Conservation (phyloP, 2,329 filamentous ascomycete species). For the Chrysoporthe austroafricana region DNA sequence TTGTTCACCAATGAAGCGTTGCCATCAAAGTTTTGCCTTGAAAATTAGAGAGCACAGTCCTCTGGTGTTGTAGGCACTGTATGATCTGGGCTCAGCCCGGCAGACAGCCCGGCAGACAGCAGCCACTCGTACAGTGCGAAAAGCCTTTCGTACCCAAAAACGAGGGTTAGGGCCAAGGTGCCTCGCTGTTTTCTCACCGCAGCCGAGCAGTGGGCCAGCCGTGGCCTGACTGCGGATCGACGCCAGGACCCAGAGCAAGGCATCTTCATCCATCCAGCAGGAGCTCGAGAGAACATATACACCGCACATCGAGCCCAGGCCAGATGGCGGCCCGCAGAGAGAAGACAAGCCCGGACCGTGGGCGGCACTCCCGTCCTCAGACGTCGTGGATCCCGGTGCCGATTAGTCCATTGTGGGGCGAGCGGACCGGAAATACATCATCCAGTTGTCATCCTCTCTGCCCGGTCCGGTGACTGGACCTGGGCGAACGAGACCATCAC, state of each 20-base stretch:
- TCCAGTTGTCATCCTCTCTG: background rate
- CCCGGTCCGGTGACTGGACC: background rate
- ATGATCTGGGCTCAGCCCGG: background rate
- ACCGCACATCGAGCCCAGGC: too few species aligned
- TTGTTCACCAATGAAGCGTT: background rate
- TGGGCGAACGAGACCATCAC: background rate
- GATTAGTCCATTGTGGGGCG: background rate
- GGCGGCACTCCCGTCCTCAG: constrained; percentile 17
- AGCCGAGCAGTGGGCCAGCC: too few species aligned
- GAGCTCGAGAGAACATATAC: background rate
- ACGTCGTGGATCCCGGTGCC: constrained; percentile 10
- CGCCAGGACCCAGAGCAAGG: background rate
- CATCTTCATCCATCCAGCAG: background rate
- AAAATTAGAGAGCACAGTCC: background rate
- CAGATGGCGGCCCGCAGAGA: background rate
- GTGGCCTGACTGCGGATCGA: background rate
- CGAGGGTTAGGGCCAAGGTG: background rate
- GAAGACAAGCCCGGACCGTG: constrained; percentile 14
- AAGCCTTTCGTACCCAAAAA: background rate
- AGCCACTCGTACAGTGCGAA: background rate
- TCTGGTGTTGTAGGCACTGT: background rate
- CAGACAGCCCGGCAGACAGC: background rate
- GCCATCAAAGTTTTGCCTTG: background rate
- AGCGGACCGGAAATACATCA: background rate
- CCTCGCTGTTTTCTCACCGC: too few species aligned